Percentiles rank a stretch among this genome's conserved stretches.
Conservation (phyloP, 441 rosid genomes). For the Viola pubescens region DNA sequence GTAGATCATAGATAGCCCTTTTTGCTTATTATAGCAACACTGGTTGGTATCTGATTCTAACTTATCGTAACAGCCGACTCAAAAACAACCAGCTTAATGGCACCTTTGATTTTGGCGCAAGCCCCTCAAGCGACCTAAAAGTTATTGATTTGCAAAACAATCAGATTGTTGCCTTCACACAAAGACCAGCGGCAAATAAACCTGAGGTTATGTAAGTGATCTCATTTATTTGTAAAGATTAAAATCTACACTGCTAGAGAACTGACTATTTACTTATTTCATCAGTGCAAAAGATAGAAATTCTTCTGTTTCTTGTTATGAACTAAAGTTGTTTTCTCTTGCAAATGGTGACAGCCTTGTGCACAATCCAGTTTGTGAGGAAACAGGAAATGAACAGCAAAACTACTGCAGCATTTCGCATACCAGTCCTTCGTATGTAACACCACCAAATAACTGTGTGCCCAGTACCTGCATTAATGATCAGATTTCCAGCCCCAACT, state of each 20-base stretch:
- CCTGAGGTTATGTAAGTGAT: slow-evolving; percentile 34
- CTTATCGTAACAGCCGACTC: slow-evolving; percentile 30
- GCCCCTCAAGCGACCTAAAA: neutral
- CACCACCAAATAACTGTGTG: slow-evolving; percentile 32
- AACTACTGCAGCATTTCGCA: slow-evolving; percentile 26
- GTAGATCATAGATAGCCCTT: neutral
- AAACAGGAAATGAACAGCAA: slow-evolving; percentile 14
- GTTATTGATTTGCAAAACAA: slow-evolving; percentile 9
- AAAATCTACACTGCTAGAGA: neutral
- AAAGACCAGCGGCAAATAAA: slow-evolving; percentile 10
- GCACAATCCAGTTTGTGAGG: slow-evolving; percentile 48
- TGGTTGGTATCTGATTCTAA: slow-evolving; percentile 5
- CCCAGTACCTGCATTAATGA: slow-evolving; percentile 23
- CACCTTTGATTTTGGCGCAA: neutral
- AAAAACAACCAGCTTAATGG: slow-evolving; percentile 29
- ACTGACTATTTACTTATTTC: neutral
- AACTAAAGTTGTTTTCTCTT: slow-evolving; percentile 3
- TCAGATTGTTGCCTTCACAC: slow-evolving; percentile 31
- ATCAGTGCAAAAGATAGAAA: neutral
- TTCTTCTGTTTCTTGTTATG: neutral
- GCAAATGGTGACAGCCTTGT: slow-evolving; percentile 36
- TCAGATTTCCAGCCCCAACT: slow-evolving; percentile 41
- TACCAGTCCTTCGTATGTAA: slow-evolving; percentile 19
- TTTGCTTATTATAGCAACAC: neutral
- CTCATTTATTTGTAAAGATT: neutral